phyloP scores from a whole-genome alignment of 2,329 filamentous ascomycete species.

The Epichloe hybrida region DNA sequence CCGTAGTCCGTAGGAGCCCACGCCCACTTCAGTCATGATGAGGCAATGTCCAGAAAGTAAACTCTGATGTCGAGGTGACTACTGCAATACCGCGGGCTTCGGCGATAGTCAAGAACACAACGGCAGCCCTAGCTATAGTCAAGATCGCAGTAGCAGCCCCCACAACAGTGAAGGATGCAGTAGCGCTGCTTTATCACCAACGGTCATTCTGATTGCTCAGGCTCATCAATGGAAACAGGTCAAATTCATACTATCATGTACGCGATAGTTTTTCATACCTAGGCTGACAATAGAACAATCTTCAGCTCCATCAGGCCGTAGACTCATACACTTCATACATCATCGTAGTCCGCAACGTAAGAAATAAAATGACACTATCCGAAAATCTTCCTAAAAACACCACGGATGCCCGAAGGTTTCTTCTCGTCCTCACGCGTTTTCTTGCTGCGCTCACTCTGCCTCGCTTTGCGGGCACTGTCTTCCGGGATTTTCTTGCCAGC shows the following conservation, averaged over 20 bases:
- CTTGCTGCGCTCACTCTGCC: constrained; percentile 22
- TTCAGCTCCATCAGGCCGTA: background rate
- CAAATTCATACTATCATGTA: background rate
- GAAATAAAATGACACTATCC: constrained; percentile 1
- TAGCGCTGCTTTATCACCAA: too few species aligned
- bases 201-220: background rate
- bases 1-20: too few species aligned
- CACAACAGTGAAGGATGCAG: too few species aligned
- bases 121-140: too few species aligned
- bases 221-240: background rate
- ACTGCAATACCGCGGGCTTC: too few species aligned
- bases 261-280: background rate
- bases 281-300: constrained; percentile 7
- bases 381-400: constrained; percentile 25
- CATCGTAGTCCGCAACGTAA: constrained; percentile 3
- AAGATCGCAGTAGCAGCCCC: too few species aligned
- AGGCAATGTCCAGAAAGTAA: too few species aligned
- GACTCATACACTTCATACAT: constrained; percentile 6
- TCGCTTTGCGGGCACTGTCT: constrained; percentile 21
- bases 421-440: constrained; percentile 16
- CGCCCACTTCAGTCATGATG: too few species aligned
- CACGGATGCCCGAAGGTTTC: constrained; percentile 20
- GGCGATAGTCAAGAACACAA: too few species aligned
- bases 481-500: constrained; percentile 11
- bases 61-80: too few species aligned